Evolutionary conservation across 345 rosid genomes (phyloP), one percentile per base, ranked within the genome.

Genomic region (Salix koriyanagi): DNA sequence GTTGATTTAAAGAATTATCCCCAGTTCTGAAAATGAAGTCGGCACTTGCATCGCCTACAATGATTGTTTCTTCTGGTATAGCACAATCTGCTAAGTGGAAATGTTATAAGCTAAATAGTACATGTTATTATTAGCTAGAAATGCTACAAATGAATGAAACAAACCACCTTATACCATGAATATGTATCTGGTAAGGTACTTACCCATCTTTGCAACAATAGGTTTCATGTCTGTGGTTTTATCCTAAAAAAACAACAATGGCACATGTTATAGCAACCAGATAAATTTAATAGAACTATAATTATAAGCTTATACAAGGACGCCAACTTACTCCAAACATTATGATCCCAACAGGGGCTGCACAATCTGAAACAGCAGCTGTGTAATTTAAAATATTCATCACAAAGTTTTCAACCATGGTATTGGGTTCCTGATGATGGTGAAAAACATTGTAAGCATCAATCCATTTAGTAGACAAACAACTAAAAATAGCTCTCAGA

Each of bases 31-130:
- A 82, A 70, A 81, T 44, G 39, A 84, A 84, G 70, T 70, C 18
- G 21, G 77, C 78, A 64, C 78, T 76, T 64, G 86, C 83, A 79
- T 84, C 89, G 11, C 90, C 89, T 6, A 79, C 83, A 5, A 86
- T 75, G 56, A 84, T 77, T 25, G 89, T 88, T 71, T 86, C 86
- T 65, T 76, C 82, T 5, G 81, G 74, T 79, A 88, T 58, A 5
- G 39, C 82, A 65, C 18, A 76, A 75, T 87, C 85, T 87, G 77
- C 72, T 70, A 46, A 74, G 11, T 6, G 21, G 46, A 79, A 28
- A 39, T 8, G 37, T 23, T 34, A 58, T 65, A 18, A 71, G 50
- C 52, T 41, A 41, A 13, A 48, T 54, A 50, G 13, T 62, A 23
- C 67, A 65, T 19, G 19, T 46, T 46, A 12, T 46, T 46, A 15